Base-by-base conservation (phyloP, 208 protist species). In the Trypanosoma mega region DNA sequence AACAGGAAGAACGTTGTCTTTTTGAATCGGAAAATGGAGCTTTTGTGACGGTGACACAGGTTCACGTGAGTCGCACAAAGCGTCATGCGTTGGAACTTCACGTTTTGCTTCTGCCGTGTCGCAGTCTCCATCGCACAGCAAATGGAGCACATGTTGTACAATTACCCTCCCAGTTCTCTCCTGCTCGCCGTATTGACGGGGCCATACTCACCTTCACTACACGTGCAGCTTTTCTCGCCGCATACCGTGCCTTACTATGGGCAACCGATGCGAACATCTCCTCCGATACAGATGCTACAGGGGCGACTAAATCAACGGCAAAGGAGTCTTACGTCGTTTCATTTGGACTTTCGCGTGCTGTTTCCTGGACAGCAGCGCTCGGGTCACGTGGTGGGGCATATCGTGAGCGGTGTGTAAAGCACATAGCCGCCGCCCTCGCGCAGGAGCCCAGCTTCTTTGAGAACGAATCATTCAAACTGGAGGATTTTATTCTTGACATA, bases 171-270 rank as follows among this genome's bases (percentile, higher is more conserved):
- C n/a, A n/a, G n/a, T n/a, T n/a, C n/a, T n/a, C 43, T 45, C n/a
- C 46, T 21, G 57, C 78, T 48, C 84, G 81, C 30, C 75, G 81
- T 7, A 51, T 94, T 37, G 75, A 89, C 44, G 72, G 79, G 43
- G 65, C 88, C 31, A 77, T 78, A 4, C 70, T 94, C 5, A 78
- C 81, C 18, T 94, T 94, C 63, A 72, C 79, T 30, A 86, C 83
- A 7, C 74, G 82, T 52, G 67, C 59, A 21, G 69, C 83, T 36
- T 91, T 94, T 70, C 66, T 94, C 50, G 82, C 79, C 24, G 87
- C 87, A 45, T 94, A 91, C 74, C 81, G 79, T 61, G 72, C 87
- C 29, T 69, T 94, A 6, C 66, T 94, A 31, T 94, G 87, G 84
- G 82, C 84, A 34, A 90, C 78, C 36, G 83, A 91, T 71, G 83